A percentile compares a stretch with the other conserved stretches of the same genome.
Conservation (phyloP, 2,329 filamentous ascomycete genomes). For the Phaeophleospora eucalypticola region DNA sequence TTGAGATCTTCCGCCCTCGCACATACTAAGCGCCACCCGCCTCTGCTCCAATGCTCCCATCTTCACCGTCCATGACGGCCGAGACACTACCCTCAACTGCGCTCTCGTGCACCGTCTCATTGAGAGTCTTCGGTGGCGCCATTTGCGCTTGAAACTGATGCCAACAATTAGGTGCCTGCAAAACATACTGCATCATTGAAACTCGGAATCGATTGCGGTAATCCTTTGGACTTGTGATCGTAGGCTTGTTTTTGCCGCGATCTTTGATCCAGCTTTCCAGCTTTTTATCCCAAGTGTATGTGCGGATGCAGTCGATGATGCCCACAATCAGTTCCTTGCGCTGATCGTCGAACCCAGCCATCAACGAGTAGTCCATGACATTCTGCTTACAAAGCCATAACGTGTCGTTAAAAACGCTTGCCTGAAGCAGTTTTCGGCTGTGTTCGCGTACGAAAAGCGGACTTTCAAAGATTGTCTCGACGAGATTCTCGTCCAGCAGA, state of each 20-base stretch:
- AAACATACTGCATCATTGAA: conserved; percentile 87
- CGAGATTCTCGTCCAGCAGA: conserved; percentile 95
- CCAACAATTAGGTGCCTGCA: conserved; percentile 73
- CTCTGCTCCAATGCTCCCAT: background rate
- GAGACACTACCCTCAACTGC: background rate
- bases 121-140: conserved; percentile 30
- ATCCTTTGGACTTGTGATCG: conserved; percentile 94
- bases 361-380: conserved; percentile 98
- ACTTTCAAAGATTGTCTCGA: conserved; percentile 97
- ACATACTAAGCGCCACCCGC: background rate
- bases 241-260: conserved; percentile 80
- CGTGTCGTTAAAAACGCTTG: conserved; percentile 96
- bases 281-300: conserved; percentile 99
- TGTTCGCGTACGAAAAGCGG: conserved; percentile 94
- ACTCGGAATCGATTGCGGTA: conserved; percentile 95
- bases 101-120: conserved; percentile 19
- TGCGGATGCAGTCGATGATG: conserved; percentile 97
- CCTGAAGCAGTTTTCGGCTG: conserved; percentile 85
- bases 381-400: conserved; percentile 91
- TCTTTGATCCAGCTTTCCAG: conserved; percentile 99
- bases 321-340: conserved; percentile 90
- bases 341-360: conserved; percentile 93
- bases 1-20: background rate
- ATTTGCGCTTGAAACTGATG: conserved; percentile 56
- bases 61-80: background rate